Conservation (phyloP, 331 rosid species). For the Pyracantha coccinea region DNA sequence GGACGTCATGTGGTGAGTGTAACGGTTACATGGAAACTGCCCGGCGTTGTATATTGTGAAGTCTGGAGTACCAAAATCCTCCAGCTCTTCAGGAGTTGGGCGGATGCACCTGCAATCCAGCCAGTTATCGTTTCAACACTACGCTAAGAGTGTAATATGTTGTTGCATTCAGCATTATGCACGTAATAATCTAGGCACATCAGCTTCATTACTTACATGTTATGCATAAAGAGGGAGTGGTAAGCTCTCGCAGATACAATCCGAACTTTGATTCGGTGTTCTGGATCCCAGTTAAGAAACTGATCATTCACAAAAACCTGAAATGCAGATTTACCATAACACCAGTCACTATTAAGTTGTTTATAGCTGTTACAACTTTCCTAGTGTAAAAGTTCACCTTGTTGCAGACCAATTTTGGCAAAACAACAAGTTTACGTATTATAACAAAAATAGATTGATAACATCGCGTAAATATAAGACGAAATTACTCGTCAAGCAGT, state of each 20-base stretch:
- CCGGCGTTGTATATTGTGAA: conserved; percentile 97
- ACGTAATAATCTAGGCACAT: neutral
- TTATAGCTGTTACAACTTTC: neutral
- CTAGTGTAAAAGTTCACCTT: neutral
- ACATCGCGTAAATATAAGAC: neutral
- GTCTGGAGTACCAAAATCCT: conserved; percentile 89
- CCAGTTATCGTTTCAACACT: conserved; percentile 43
- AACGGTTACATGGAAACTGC: conserved; percentile 92
- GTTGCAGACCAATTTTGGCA: neutral
- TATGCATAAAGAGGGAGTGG: conserved; percentile 97
- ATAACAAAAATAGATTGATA: neutral
- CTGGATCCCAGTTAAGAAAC: conserved; percentile 90
- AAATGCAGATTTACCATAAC: neutral
- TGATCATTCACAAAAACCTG: conserved; percentile 91
- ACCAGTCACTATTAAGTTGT: neutral
- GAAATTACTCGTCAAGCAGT: neutral
- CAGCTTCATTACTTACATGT: conserved; percentile 69
- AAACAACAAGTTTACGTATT: no score
- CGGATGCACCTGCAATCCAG: conserved; percentile 92
- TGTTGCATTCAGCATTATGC: neutral
- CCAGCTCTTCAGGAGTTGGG: conserved; percentile 80
- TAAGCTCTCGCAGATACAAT: conserved; percentile 94
- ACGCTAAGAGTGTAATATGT: neutral
- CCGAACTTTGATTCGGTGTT: conserved; percentile 81
- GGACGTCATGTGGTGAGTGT: conserved; percentile 94